A percentile compares a stretch with the other conserved stretches of the same genome.
Evolutionary conservation across 176 grass and related monocot genomes (phyloP).

Genomic region (Aegilops umbellulata): DNA sequence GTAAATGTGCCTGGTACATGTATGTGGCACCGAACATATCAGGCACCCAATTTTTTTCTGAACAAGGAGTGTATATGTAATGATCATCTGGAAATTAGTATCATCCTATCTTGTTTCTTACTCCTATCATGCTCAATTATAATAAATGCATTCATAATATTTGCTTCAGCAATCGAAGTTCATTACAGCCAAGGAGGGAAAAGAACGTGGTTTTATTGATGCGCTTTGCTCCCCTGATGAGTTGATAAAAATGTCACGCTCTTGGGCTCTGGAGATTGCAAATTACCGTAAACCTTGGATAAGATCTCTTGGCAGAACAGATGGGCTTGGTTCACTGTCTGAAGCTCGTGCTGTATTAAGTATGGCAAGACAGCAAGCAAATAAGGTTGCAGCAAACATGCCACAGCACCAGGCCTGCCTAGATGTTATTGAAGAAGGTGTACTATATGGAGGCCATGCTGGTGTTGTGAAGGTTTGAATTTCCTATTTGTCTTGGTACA

Average conservation of each 20-base stretch:
- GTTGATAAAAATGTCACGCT: conserved; percentile 67
- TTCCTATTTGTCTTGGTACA: neutral
- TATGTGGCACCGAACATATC: neutral
- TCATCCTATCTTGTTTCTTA: neutral
- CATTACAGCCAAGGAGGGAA: conserved; percentile 74
- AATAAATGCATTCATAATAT: neutral
- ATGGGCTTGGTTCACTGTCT: conserved; percentile 74
- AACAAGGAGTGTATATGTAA: neutral
- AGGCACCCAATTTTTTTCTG: neutral
- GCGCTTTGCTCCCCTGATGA: conserved; percentile 67
- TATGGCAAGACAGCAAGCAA: conserved; percentile 64
- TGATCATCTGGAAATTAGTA: neutral
- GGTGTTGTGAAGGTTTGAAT: conserved; percentile 81
- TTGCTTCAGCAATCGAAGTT: conserved; percentile 77
- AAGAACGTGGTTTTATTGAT: conserved; percentile 85
- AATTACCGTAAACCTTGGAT: conserved; percentile 77
- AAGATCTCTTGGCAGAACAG: conserved; percentile 74
- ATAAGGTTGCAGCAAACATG: conserved; percentile 67
- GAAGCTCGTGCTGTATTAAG: conserved; percentile 71
- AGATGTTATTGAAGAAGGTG: conserved; percentile 80
- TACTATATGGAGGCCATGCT: conserved; percentile 74
- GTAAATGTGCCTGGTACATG: neutral
- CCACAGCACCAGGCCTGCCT: conserved; percentile 85
- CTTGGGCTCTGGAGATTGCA: conserved; percentile 87
- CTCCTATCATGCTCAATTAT: neutral